Conservation (phyloP, 2,329 filamentous ascomycete species). For the Fusarium sp. region DNA sequence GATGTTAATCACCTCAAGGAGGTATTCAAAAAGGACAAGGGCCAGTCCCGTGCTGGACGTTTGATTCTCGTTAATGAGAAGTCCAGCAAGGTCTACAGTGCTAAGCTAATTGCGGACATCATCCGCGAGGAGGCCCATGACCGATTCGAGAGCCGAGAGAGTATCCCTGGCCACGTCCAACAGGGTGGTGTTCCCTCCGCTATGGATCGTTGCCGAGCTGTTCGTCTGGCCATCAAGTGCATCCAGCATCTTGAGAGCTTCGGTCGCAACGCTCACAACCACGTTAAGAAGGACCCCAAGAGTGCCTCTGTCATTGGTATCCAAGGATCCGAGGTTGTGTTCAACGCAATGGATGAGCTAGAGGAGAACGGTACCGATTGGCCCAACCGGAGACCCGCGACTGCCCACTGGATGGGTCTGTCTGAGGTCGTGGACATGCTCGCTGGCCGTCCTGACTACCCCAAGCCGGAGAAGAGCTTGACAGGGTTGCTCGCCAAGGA, state of each 20-base stretch:
- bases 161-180: slow-evolving; percentile 93
- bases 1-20: slow-evolving; percentile 92
- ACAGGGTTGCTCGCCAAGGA: slow-evolving; percentile 70
- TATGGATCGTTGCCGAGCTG: slow-evolving; percentile 95
- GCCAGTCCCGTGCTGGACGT: slow-evolving; percentile 90
- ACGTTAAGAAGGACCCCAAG: slow-evolving; percentile 79
- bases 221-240: slow-evolving; percentile 92
- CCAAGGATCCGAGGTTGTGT: slow-evolving; percentile 89
- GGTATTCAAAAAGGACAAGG: slow-evolving; percentile 86
- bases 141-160: slow-evolving; percentile 91
- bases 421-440: slow-evolving; percentile 87
- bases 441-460: slow-evolving; percentile 75
- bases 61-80: slow-evolving; percentile 98
- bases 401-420: slow-evolving; percentile 86
- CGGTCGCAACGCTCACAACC: slow-evolving; percentile 72
- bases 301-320: slow-evolving; percentile 91
- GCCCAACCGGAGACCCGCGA: slow-evolving; percentile 85
- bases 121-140: slow-evolving; percentile 94
- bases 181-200: slow-evolving; percentile 93
- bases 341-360: slow-evolving; percentile 82
- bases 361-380: slow-evolving; percentile 93
- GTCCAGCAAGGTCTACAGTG: slow-evolving; percentile 89
- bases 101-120: slow-evolving; percentile 94
- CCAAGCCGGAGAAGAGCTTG: slow-evolving; percentile 63
- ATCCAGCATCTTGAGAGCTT: slow-evolving; percentile 90